These are phyloP conservation scores for Acrasis kona DNA, from an alignment of 78 protist genomes.

Conservation along the genomic window DNA sequence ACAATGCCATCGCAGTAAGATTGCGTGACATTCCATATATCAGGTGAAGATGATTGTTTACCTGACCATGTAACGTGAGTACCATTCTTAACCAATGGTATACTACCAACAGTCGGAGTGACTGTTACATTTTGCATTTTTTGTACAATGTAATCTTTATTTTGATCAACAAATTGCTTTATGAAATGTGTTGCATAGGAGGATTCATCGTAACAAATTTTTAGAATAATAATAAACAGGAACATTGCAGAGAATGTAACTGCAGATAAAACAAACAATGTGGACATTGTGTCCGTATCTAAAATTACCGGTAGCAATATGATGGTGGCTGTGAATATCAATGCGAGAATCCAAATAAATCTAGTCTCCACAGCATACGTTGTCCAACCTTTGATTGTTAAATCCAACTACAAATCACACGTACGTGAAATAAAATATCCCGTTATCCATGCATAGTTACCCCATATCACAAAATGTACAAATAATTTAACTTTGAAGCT, in stretches of 20 bases:
- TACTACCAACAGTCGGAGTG: no score
- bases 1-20: not conserved
- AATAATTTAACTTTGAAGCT: not conserved
- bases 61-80: not conserved
- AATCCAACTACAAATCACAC: not conserved
- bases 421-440: not conserved
- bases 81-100: no score
- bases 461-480: not conserved
- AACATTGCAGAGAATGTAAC: not conserved
- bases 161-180: not conserved
- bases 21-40: no score
- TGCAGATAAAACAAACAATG: not conserved
- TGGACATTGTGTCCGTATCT: not conserved
- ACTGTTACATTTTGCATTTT: no score
- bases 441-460: not conserved
- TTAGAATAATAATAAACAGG: not conserved
- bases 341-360: not conserved
- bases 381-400: not conserved
- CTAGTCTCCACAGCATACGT: not conserved
- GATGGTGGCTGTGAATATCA: not conserved
- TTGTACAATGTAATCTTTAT: not conserved
- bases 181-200: not conserved
- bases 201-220: not conserved
- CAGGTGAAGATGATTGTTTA: not conserved
- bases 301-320: not conserved